Evolutionary conservation across 371 early-diverging fungal species (phyloP).

Genomic region (Umbelopsis sp.): DNA sequence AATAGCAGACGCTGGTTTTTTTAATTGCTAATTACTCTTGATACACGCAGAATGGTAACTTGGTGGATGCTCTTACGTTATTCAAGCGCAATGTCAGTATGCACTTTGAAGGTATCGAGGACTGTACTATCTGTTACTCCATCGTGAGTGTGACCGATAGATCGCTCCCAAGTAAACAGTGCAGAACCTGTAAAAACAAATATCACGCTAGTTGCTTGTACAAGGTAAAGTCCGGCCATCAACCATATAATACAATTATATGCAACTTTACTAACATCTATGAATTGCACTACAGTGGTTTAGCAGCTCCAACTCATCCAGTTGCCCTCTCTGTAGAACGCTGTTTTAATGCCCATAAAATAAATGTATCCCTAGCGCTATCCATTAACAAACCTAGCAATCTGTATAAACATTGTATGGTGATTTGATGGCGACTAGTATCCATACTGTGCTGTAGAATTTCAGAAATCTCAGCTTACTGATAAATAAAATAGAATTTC

Average conservation of each 20-base stretch:
- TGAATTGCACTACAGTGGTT: constrained; percentile 72
- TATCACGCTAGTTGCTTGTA: constrained; percentile 95
- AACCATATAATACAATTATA: neutral
- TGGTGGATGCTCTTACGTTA: constrained; percentile 80
- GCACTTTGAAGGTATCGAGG: constrained; percentile 93
- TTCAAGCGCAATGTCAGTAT: constrained; percentile 83
- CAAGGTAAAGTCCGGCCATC: constrained; percentile 57
- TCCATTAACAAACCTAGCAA: no score
- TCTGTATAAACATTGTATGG: no score
- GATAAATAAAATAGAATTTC: neutral
- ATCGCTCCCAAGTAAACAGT: constrained; percentile 88
- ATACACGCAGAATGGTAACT: constrained; percentile 71
- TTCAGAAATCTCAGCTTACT: neutral
- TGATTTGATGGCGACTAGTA: no score
- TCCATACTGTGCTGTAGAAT: no score
- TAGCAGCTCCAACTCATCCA: constrained; percentile 84
- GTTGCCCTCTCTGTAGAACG: constrained; percentile 92
- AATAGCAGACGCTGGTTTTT: neutral
- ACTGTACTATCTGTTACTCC: constrained; percentile 96
- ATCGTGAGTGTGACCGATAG: constrained; percentile 88
- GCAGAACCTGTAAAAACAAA: constrained; percentile 93
- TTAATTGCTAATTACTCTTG: neutral
- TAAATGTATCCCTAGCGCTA: neutral
- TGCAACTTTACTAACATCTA: neutral
- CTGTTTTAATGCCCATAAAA: constrained; percentile 61